phyloP scores from a whole-genome alignment of 2,329 filamentous ascomycete genomes.

The Sporothrix variecibatus region DNA sequence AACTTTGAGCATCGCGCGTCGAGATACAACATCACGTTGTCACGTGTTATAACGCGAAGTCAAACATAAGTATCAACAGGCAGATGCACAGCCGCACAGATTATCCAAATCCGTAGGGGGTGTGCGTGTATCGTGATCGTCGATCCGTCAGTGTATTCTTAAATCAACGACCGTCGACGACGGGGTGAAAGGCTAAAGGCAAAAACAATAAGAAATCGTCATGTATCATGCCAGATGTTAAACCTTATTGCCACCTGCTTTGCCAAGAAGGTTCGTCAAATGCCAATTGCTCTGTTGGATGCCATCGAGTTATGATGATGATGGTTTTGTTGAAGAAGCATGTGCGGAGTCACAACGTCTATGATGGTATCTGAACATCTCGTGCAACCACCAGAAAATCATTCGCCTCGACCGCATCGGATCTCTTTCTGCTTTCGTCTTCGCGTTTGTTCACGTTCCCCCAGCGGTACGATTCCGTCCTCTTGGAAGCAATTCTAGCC shows the following conservation, averaged over 20 bases:
- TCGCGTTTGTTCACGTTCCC: neutral
- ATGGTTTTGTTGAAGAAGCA: neutral
- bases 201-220: neutral
- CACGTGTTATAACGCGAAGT: neutral
- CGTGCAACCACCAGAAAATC: neutral
- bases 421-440: neutral
- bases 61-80: neutral
- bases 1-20: no score
- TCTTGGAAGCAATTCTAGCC: neutral
- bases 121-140: neutral
- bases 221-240: neutral
- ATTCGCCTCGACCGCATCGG: neutral
- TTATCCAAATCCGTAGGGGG: neutral
- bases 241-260: neutral
- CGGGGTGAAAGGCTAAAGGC: neutral
- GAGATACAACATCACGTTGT: no score
- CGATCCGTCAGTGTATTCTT: neutral
- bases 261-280: neutral
- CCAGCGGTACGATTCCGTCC: neutral
- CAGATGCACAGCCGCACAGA: neutral
- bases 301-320: neutral
- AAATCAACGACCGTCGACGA: neutral
- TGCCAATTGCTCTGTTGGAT: neutral
- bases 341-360: neutral
- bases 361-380: neutral